Evolutionary conservation across 768 basidiomycete species (phyloP).

Genomic region (Leccinum obscurum): DNA sequence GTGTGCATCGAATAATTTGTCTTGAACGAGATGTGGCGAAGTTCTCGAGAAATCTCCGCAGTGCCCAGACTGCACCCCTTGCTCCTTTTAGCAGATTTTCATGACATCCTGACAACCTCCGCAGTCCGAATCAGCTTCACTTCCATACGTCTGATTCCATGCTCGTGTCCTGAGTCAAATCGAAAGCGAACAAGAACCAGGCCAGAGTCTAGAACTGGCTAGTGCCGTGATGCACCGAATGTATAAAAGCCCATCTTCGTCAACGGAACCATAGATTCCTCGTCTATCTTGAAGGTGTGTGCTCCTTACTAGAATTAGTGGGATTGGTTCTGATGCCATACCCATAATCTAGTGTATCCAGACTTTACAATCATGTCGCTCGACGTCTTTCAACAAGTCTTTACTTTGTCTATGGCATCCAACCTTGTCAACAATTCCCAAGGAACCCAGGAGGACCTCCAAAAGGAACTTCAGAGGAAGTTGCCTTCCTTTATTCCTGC

Average conservation of each 20-base stretch:
- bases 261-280: background rate
- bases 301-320: background rate
- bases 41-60: no score
- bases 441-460: background rate
- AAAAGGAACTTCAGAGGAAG: background rate
- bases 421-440: background rate
- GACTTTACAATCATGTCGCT: background rate
- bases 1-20: no score
- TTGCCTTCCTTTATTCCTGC: background rate
- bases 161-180: background rate
- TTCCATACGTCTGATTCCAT: no score
- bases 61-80: no score
- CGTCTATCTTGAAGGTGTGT: background rate
- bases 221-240: background rate
- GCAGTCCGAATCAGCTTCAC: no score
- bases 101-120: no score
- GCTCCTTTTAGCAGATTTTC: no score
- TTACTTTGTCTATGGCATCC: background rate
- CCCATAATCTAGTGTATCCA: background rate
- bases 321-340: background rate
- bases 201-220: background rate
- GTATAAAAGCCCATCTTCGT: background rate
- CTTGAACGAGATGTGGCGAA: no score
- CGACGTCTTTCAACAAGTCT: background rate
- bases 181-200: background rate